Base-by-base conservation (phyloP, 1,284 basidiomycete genomes). In the Mixia osmundae region DNA sequence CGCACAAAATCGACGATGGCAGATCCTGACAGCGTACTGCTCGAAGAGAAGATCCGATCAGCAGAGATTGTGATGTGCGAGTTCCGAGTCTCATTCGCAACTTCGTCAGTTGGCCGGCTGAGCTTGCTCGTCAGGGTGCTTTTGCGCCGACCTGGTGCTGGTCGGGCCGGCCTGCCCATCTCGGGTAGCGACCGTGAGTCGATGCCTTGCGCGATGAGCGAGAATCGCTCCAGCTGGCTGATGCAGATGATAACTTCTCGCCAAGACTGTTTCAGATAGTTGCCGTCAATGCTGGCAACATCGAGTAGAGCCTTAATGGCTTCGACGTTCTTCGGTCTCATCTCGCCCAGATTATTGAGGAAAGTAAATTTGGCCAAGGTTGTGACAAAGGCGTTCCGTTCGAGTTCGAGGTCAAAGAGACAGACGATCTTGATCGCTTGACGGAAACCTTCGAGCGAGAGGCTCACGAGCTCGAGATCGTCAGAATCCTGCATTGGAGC, bases 1-100 rank as follows among this genome's bases (percentile, higher is more conserved):
- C 76, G 76, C 2, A 97, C 91, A 52, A 99, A 99, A 55, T 97
- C 83, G 36, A 95, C 80, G 45, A 99, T 99, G 10, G 91, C 91
- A 30, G 75, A 85, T 29, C 91, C 91, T 18, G 82, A 82, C 20
- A 99, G 64, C 50, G 79, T 80, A 48, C 87, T 82, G 46, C 82
- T 89, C 11, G 85, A 65, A 3, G 89, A 94, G 58, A 99, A 99
- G 19, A 99, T 87, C 79, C 94, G 94, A 54, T 99, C 91, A 4
- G 89, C 82, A 0, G 91, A 85, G 33, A 97, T 87, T 0, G 89
- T 97, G 47, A 99, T 94, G 56, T 97, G 85, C 0, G 82, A 83
- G 19, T 91, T 95, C 32, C 83, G 71, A 50, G 89, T 91, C 55
- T 95, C 91, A 47, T 85, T 83, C 0, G 87, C 87, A 20, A 99